A percentile compares a stretch with the other conserved stretches of the same genome.
Evolutionary conservation across 257 asterid species (phyloP).

Genomic region (Coffea eugenioides): DNA sequence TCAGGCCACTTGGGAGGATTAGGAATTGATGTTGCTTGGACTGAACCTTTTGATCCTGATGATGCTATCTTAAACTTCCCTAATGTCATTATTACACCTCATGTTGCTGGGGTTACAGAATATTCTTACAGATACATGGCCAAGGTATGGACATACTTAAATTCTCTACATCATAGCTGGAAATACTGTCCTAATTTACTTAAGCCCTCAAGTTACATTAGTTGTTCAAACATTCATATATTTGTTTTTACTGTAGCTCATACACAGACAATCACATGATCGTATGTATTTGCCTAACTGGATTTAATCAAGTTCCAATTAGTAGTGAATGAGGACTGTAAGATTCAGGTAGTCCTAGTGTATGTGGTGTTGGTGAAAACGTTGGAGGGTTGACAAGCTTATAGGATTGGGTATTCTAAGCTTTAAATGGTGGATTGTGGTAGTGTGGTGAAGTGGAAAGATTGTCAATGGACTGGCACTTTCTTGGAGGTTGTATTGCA

Average conservation of each 20-base stretch:
- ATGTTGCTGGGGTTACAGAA: constrained; percentile 91
- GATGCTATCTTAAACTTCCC: constrained; percentile 72
- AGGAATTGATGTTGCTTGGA: constrained; percentile 96
- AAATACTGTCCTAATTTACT: background rate
- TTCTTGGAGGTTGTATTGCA: background rate
- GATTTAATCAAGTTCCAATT: background rate
- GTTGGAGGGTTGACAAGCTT: too few relatives aligned
- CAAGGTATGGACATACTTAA: constrained; percentile 47
- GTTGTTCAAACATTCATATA: too few relatives aligned
- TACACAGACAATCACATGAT: background rate
- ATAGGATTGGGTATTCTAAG: too few relatives aligned
- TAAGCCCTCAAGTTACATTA: background rate
- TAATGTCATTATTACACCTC: constrained; percentile 85
- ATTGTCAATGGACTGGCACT: too few relatives aligned
- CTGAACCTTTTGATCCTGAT: constrained; percentile 91
- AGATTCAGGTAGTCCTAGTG: background rate
- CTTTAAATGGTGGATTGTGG: background rate
- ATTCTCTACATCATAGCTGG: background rate
- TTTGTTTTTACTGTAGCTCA: background rate
- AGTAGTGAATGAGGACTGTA: background rate
- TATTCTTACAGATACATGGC: constrained; percentile 76
- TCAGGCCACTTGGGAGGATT: constrained; percentile 91
- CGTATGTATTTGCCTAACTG: too few relatives aligned
- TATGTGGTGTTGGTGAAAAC: too few relatives aligned
- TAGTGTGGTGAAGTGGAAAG: background rate